Conservation (phyloP, 2,329 filamentous ascomycete genomes). For the Teratosphaeriaceae sp. region DNA sequence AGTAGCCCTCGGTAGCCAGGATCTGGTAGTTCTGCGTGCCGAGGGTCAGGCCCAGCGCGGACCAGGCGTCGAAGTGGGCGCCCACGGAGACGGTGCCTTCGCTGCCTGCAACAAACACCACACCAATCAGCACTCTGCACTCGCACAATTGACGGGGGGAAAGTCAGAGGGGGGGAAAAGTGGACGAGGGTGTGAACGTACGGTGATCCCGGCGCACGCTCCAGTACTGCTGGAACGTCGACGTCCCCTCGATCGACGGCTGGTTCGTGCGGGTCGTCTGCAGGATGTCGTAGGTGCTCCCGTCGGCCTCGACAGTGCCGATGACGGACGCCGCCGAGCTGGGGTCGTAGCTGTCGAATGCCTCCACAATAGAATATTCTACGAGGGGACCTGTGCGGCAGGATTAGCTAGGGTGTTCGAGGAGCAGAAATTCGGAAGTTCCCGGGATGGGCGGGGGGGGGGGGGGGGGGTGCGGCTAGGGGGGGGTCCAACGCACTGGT, state of each 20-base stretch:
- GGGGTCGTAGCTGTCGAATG: slow-evolving; percentile 23
- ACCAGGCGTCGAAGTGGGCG: too few species aligned
- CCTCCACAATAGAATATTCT: slow-evolving; percentile 55
- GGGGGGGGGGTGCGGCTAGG: too few species aligned
- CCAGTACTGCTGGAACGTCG: slow-evolving; percentile 40
- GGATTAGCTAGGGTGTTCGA: too few species aligned
- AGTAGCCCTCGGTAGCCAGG: too few species aligned
- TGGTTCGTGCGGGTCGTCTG: slow-evolving; percentile 36
- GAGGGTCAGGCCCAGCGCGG: slow-evolving; percentile 8
- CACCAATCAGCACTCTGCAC: slow-evolving; percentile 14
- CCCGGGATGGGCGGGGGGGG: too few species aligned
- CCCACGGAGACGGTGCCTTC: too few species aligned
- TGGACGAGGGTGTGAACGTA: too few species aligned
- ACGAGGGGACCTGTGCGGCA: too few species aligned
- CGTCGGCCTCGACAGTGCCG: slow-evolving; percentile 47
- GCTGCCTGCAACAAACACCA: too few species aligned
- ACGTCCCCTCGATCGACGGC: slow-evolving; percentile 35
- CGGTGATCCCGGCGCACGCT: too few species aligned
- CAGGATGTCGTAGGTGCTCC: slow-evolving; percentile 45
- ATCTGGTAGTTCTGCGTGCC: slow-evolving; percentile 30
- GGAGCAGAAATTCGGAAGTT: too few species aligned
- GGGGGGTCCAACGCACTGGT: slow-evolving; percentile 44
- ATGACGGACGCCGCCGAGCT: slow-evolving; percentile 14
- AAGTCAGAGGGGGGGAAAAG: too few species aligned
- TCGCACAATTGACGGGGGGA: slow-evolving; percentile 34